Base-by-base conservation (phyloP, 2,329 filamentous ascomycete species). In the Aspergillus melleus region DNA sequence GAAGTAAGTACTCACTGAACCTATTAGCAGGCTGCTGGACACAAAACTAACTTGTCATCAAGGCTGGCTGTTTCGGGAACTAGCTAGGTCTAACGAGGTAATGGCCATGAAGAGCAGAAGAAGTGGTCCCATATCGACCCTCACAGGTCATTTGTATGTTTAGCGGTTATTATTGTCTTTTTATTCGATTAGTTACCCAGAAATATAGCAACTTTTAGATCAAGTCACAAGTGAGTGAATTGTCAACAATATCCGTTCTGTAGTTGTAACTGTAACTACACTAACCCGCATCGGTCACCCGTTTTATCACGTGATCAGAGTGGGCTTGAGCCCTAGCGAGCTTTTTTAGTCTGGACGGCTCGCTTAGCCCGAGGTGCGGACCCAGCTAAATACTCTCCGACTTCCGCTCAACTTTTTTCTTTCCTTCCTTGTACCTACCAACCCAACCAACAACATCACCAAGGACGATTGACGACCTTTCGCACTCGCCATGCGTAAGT, bases 401-500 rank as follows among this genome's bases (percentile, higher is more conserved):
- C 61, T 64, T 57, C 59, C 52, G 52, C 55, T 46, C 59, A 64
- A 62, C 61, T 60, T 64, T 68, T 64, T 59, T 62, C 36, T 63
- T 68, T 68, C 59, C 64, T 64, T 66, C 59, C 61, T 63, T 61
- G 67, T 68, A 65, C 68, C 72, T 69, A 63, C 70, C 69, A 70
- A 64, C 67, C 67, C 66, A 69, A 68, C 69, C 36, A 42, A 42
- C 36, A 42, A 42, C 16, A 5, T 73, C 72, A 66, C 76, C 76
- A 75, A 80, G 78, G 81, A 79, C 83, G 84, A 86, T 82, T 78
- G 86, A 88, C 85, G 77, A 88, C 85, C 85, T 88, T 85, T 82
- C 84, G 81, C 81, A 85, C 82, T 86, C 85, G 86, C 85, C 85
- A 88, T 87, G 84, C 84, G 86, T 88, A 85, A 87, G 84, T 87